Percentiles rank a stretch among this genome's conserved stretches.
Evolutionary conservation across 805 yeast species (phyloP).

Genomic region (Danielia oregonensis): DNA sequence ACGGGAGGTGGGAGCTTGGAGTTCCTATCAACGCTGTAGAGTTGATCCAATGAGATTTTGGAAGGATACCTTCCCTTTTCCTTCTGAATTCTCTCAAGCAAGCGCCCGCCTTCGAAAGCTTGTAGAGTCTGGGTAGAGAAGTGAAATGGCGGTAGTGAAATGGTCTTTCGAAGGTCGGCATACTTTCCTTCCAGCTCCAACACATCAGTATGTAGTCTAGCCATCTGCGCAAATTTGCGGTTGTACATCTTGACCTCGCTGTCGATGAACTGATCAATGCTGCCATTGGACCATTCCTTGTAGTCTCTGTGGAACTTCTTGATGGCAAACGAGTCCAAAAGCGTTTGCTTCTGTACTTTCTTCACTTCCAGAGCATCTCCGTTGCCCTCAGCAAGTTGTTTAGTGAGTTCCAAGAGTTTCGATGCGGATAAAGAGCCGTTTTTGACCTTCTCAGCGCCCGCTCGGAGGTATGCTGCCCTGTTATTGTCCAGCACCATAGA

Average conservation of each 20-base stretch:
- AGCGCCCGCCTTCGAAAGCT: slow-evolving; percentile 19
- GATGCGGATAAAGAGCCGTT: not conserved
- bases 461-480: not conserved
- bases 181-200: slow-evolving; percentile 20
- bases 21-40: slow-evolving; percentile 27
- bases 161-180: slow-evolving; percentile 19
- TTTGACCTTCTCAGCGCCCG: not conserved
- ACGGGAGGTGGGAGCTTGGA: slow-evolving; percentile 25
- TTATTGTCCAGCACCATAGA: not conserved
- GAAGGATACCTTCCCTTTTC: slow-evolving; percentile 12
- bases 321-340: slow-evolving; percentile 34
- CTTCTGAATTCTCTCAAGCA: slow-evolving; percentile 14
- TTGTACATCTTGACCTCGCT: slow-evolving; percentile 28
- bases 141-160: slow-evolving; percentile 25
- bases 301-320: slow-evolving; percentile 28
- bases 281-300: slow-evolving; percentile 25
- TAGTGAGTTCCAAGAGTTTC: not conserved
- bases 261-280: slow-evolving; percentile 18
- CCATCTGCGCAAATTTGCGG: slow-evolving; percentile 25
- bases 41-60: slow-evolving; percentile 12
- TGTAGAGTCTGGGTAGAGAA: slow-evolving; percentile 28
- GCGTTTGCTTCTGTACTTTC: slow-evolving; percentile 10
- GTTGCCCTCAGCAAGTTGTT: not conserved
- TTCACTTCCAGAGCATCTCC: not conserved
- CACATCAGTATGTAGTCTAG: slow-evolving; percentile 23